Percentiles rank a stretch among this genome's conserved stretches.
phyloP scores from a whole-genome alignment of 2,329 filamentous ascomycete genomes.

The Mycogone perniciosa region DNA sequence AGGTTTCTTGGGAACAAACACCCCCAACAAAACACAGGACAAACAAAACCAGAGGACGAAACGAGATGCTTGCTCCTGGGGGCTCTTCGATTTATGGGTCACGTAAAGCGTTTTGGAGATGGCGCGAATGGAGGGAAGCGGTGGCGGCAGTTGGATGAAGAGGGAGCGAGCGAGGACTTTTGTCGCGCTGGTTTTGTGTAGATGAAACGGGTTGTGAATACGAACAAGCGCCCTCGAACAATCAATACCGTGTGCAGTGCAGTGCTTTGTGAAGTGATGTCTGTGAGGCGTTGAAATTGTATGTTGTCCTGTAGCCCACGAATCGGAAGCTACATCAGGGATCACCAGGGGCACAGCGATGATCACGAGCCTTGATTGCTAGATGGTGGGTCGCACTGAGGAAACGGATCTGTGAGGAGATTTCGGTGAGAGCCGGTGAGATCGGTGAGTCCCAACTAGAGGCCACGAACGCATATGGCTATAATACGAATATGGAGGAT shows the following conservation, averaged over 20 bases:
- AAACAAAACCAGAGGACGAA: background rate
- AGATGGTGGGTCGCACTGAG: constrained; percentile 2
- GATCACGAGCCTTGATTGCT: background rate
- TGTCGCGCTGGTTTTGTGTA: background rate
- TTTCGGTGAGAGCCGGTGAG: constrained; percentile 9
- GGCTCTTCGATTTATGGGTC: constrained; percentile 2
- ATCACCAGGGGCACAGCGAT: constrained; percentile 12
- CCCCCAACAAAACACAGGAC: constrained; percentile 1
- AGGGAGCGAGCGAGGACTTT: background rate
- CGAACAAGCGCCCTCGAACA: constrained; percentile 4
- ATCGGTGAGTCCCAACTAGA: background rate
- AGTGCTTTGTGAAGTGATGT: too few relatives aligned
- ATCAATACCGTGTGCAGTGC: background rate
- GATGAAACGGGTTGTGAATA: constrained; percentile 5
- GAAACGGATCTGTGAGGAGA: background rate
- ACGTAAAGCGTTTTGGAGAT: background rate
- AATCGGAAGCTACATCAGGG: background rate
- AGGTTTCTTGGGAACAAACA: background rate
- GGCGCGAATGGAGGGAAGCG: background rate
- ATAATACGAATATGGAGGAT: too few relatives aligned
- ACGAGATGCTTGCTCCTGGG: background rate
- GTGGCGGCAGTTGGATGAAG: constrained; percentile 1
- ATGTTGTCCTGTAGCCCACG: background rate
- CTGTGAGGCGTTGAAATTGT: background rate
- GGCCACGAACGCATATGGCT: too few relatives aligned